Evolutionary conservation across 345 rosid genomes (phyloP), one percentile per base, ranked within the genome.

Genomic region (Isatis tinctoria): DNA sequence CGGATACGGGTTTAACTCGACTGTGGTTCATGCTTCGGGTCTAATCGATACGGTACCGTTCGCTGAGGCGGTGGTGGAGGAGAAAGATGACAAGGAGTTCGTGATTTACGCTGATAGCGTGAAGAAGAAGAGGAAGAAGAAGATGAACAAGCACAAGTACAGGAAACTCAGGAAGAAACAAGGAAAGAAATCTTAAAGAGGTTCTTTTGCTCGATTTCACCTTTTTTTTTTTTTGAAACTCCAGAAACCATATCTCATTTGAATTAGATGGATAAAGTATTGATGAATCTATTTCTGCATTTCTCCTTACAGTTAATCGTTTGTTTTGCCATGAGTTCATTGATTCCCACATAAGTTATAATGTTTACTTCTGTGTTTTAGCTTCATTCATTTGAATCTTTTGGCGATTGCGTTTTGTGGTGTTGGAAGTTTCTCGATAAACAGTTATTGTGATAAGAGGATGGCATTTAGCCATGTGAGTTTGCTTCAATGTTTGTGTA

Each of bases 121-220:
- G 79, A 92, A 93, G 89, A 93, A 93, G 88, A 93, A 91, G 88
- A 84, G 98, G 86, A 91, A 93, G 96, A 91, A 82, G 87, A 93
- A 91, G 91, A 93, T 89, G 97, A 93, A 93, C 79, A 93, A 93
- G 87, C 97, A 90, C 68, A 90, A 88, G 87, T 88, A 84, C 52
- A 83, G 84, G 85, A 90, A 88, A 83, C 94, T 88, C 59, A 85
- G 88, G 85, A 93, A 87, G 84, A 79, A 80, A 40, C 88, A 84
- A 32, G 82, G 96, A 66, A 67, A 87, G 28, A 87, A 87, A 63
- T 58, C 87, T 0, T 82, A 84, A 69, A 40, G 27, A 1, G 37
- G 1, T 10, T 17, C 17, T 7, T 20, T 40, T 18, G 24, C 69
- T 18, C 53, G 27, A 18, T 48, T 32, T 22, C 52, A 1, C 1